Evolutionary conservation across 2,329 filamentous ascomycete species (phyloP).

Genomic region (Tolypocladium amazonense): DNA sequence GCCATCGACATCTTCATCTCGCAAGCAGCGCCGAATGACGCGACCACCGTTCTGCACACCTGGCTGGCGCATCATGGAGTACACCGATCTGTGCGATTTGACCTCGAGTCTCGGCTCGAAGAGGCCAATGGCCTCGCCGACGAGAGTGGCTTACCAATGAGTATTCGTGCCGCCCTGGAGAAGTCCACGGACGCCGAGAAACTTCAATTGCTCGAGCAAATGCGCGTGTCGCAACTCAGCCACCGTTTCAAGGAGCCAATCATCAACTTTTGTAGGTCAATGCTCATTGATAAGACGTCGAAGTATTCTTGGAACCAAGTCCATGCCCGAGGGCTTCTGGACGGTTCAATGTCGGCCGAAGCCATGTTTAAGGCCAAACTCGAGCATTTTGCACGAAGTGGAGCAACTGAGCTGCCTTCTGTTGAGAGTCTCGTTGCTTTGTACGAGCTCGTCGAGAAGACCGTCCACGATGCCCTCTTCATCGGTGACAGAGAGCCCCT

Average conservation of each 20-base stretch:
- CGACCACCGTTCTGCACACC: slow-evolving; percentile 21
- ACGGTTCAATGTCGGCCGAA: slow-evolving; percentile 13
- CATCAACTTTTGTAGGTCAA: slow-evolving; percentile 11
- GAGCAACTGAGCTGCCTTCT: slow-evolving; percentile 11
- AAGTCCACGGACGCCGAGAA: slow-evolving; percentile 17
- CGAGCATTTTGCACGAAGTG: slow-evolving; percentile 11
- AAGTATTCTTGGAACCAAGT: slow-evolving; percentile 14
- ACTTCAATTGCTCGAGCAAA: slow-evolving; percentile 18
- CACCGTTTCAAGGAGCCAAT: slow-evolving; percentile 15
- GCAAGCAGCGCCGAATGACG: slow-evolving; percentile 18
- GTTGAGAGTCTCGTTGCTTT: slow-evolving; percentile 13
- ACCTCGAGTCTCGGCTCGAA: slow-evolving; percentile 18
- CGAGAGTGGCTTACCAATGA: slow-evolving; percentile 10
- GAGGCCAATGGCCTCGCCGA: slow-evolving; percentile 2
- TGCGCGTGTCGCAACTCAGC: slow-evolving; percentile 12
- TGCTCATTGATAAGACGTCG: slow-evolving; percentile 17
- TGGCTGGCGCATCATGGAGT: slow-evolving; percentile 26
- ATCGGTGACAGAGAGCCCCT: slow-evolving; percentile 19
- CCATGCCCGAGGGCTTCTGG: slow-evolving; percentile 14
- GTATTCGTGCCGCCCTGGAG: slow-evolving; percentile 16
- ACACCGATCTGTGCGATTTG: slow-evolving; percentile 19
- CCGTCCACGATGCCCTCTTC: slow-evolving; percentile 18
- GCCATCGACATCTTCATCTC: slow-evolving; percentile 24
- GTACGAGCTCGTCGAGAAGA: slow-evolving; percentile 12
- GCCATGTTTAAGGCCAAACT: slow-evolving; percentile 16